Percentiles rank a stretch among this genome's conserved stretches.
phyloP scores from a whole-genome alignment of 108 stramenopile genomes.

The Cyclotella kingstonii region DNA sequence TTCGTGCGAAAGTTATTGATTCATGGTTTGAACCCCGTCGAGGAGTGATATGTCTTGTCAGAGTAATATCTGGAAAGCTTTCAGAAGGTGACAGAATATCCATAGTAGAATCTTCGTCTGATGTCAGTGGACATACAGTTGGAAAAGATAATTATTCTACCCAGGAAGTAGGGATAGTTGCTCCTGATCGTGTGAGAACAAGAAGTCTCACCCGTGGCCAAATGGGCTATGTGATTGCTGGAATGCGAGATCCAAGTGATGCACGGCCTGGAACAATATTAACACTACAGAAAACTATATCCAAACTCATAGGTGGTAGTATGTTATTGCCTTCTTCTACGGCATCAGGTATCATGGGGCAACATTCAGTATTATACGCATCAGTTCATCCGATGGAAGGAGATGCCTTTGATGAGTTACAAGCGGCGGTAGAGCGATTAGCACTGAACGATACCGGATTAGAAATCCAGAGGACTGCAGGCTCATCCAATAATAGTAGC shows the following conservation, averaged over 20 bases:
- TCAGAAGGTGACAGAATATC: slow-evolving; percentile 56
- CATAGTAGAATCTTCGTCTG: slow-evolving; percentile 34
- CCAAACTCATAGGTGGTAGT: slow-evolving; percentile 36
- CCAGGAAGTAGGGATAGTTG: slow-evolving; percentile 86
- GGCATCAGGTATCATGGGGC: slow-evolving; percentile 25
- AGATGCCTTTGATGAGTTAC: slow-evolving; percentile 89
- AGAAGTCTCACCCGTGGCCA: slow-evolving; percentile 69
- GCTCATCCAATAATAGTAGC: slow-evolving; percentile 42
- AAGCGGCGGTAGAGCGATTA: slow-evolving; percentile 87
- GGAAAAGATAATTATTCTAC: slow-evolving; percentile 37
- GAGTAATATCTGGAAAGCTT: slow-evolving; percentile 71
- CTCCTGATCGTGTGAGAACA: slow-evolving; percentile 73
- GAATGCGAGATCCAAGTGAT: slow-evolving; percentile 87
- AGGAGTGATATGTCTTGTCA: slow-evolving; percentile 75
- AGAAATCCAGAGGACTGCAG: slow-evolving; percentile 66
- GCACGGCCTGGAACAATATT: slow-evolving; percentile 92
- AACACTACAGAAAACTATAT: slow-evolving; percentile 54
- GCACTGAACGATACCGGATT: slow-evolving; percentile 92
- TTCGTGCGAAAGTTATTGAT: slow-evolving; percentile 94
- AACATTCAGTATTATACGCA: slow-evolving; percentile 91
- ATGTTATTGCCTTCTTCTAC: slow-evolving; percentile 50
- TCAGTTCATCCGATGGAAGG: slow-evolving; percentile 93
- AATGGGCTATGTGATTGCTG: slow-evolving; percentile 94
- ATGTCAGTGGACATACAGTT: slow-evolving; percentile 4
- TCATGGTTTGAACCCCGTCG: slow-evolving; percentile 92